Base-by-base conservation (phyloP, 805 yeast genomes). In the Monosporozyma siamensis region DNA sequence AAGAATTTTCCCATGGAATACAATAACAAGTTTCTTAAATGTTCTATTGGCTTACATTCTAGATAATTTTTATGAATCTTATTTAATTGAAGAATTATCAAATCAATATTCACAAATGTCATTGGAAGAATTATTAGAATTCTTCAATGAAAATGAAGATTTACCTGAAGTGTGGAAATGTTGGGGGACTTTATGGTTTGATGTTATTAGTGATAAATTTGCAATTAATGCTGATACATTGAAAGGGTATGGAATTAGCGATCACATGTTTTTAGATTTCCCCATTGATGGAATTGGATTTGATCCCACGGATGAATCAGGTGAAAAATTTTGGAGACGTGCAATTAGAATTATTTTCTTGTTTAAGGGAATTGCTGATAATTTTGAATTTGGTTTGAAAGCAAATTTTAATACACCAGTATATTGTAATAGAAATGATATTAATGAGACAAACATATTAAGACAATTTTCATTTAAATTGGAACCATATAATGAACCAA, bases 101-200 rank as follows among this genome's bases (percentile, higher is more conserved):
- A 50, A 47, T 45, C 48, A 48, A 17, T 56, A 57, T 40, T 49
- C 52, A 23, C 31, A 43, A 3, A 48, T 54, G 49, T 49, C 51
- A 23, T 52, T 67, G n/a, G 63, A 67, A 0, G 65, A 68, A 40
- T 59, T 70, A 34, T 48, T 81, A n/a, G 65, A 68, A 4, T 58
- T 71, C 49, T 78, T 77, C 51, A 70, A 76, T 48, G 67, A 73
- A 39, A 71, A 75, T 55, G 90, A 82, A 56, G 73, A 68, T 35
- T 64, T 83, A 39, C 77, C 83, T 34, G 94, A 84, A 60, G 82
- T 79, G 17, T 83, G 89, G 89, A 80, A 79, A 55, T 78, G 88
- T 53, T 82, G 90, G 87, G 94, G 94, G 2, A 74, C 87, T 0
- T 57, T 84, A 34, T 83, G 92, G 90, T 84, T 75, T 61, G 89